Evolutionary conservation across 257 asterid genomes (phyloP).

Genomic region (Mitragyna speciosa): DNA sequence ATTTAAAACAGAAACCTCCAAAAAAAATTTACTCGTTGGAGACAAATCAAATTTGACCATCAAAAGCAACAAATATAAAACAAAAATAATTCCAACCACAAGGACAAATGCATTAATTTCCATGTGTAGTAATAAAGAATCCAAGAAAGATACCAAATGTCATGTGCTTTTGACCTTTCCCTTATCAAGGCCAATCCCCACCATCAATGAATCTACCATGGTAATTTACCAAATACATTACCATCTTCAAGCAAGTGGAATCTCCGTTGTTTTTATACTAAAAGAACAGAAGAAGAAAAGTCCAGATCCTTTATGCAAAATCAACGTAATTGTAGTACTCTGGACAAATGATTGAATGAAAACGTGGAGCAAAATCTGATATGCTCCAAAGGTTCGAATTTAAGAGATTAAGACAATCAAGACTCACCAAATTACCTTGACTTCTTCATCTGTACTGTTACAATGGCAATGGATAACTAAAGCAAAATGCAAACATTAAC

Average conservation of each 20-base stretch:
- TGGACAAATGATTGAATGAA: background rate
- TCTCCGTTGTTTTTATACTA: background rate
- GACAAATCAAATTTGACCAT: background rate
- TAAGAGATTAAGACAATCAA: background rate
- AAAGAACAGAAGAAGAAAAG: background rate
- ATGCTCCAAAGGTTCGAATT: background rate
- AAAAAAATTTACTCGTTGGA: background rate
- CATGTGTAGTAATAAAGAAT: background rate
- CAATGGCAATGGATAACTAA: background rate
- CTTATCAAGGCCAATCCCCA: background rate
- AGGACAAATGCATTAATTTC: background rate
- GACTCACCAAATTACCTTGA: background rate
- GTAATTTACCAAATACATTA: background rate
- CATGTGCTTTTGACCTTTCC: background rate
- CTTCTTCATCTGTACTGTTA: background rate
- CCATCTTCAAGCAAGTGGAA: too few species aligned
- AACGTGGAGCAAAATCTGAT: background rate
- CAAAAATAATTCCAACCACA: background rate
- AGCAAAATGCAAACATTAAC: background rate
- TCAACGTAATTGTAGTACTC: background rate
- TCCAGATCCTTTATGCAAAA: background rate
- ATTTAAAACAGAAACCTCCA: background rate
- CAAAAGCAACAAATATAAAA: conserved; percentile 8
- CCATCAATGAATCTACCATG: conserved; percentile 3
- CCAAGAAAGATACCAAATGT: background rate